Evolutionary conservation across 2,329 filamentous ascomycete species (phyloP).

Genomic region (Chrysoporthe cubensis): DNA sequence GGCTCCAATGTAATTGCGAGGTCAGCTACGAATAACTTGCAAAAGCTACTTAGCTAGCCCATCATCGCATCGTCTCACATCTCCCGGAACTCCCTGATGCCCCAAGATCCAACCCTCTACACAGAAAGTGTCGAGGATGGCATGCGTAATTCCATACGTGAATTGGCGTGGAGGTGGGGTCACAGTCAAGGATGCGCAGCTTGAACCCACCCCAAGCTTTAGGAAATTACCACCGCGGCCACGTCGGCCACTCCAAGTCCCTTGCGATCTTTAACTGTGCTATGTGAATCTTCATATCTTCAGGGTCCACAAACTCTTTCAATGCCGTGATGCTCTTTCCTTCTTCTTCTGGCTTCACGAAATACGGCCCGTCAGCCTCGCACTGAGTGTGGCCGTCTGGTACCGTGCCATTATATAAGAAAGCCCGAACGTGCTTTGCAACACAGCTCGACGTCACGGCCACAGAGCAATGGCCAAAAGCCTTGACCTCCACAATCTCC

Average conservation of each 20-base stretch:
- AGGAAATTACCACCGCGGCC: slow-evolving; percentile 11
- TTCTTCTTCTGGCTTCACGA: slow-evolving; percentile 36
- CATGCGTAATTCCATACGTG: too few species aligned
- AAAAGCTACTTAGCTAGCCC: too few species aligned
- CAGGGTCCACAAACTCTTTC: slow-evolving; percentile 19
- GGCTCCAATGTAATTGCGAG: too few species aligned
- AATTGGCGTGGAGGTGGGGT: too few species aligned
- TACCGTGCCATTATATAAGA: slow-evolving; percentile 43
- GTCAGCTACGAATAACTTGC: too few species aligned
- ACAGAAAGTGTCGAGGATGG: too few species aligned
- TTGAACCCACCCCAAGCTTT: not conserved
- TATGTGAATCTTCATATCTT: slow-evolving; percentile 24
- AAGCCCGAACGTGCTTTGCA: slow-evolving; percentile 41
- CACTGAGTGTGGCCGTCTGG: slow-evolving; percentile 42
- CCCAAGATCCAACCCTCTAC: too few species aligned
- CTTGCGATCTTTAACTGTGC: slow-evolving; percentile 28
- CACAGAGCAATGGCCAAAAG: slow-evolving; percentile 48
- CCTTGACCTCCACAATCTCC: slow-evolving; percentile 45
- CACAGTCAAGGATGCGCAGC: too few species aligned
- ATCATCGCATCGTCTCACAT: too few species aligned
- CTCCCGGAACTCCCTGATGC: too few species aligned
- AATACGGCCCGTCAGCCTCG: slow-evolving; percentile 45
- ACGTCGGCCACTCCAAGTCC: slow-evolving; percentile 23
- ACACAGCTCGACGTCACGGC: slow-evolving; percentile 44
- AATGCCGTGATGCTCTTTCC: slow-evolving; percentile 12